A percentile compares a stretch with the other conserved stretches of the same genome.
Evolutionary conservation across 129 eudicot genomes (phyloP).

Genomic region (Flaveria ramosissima): DNA sequence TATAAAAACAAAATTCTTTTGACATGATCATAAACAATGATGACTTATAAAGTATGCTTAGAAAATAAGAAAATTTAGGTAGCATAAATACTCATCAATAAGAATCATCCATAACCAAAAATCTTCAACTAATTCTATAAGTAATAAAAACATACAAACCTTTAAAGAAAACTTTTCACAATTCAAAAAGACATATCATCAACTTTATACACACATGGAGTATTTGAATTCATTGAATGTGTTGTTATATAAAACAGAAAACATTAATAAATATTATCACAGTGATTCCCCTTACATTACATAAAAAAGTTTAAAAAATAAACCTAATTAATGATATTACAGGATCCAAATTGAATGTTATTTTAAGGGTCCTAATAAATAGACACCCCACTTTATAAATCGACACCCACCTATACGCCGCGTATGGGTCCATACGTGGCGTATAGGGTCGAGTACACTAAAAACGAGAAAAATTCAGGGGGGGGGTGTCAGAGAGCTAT

Average conservation of each 20-base stretch:
- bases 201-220: background rate
- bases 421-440: too few relatives aligned
- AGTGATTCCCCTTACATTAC: constrained; percentile 1
- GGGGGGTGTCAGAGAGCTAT: too few relatives aligned
- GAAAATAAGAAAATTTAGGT: background rate
- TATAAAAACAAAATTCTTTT: background rate
- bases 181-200: background rate
- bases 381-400: too few relatives aligned
- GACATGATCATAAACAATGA: background rate
- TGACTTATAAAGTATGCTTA: background rate
- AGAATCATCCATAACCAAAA: background rate
- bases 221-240: constrained; percentile 16
- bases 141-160: background rate
- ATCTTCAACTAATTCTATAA: background rate
- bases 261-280: constrained; percentile 7
- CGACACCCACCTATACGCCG: too few relatives aligned
- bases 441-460: too few relatives aligned
- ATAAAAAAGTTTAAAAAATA: background rate
- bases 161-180: background rate
- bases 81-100: background rate
- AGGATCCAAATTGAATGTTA: constrained; percentile 23
- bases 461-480: too few relatives aligned
- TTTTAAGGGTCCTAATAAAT: too few relatives aligned
- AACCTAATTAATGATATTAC: constrained; percentile 17
- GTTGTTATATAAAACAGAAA: constrained; percentile 9